These are phyloP conservation scores for Funneliformis geosporum DNA, from an alignment of 192 early-diverging fungal species.

Conservation along the genomic window DNA sequence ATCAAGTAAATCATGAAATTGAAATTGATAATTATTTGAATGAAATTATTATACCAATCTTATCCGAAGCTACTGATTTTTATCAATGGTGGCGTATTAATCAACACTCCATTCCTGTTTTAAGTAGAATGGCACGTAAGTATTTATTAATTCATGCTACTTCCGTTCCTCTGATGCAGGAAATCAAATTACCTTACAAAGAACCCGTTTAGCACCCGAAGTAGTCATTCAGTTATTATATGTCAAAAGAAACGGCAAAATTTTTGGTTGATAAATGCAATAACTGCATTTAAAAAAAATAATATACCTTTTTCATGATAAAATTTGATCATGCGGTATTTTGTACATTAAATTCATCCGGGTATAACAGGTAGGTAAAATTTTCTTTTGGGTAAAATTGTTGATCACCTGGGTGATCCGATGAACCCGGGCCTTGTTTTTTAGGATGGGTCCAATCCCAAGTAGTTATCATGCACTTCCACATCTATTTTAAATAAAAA, in stretches of 20 bases:
- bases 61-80: neutral
- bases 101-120: neutral
- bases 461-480: too few species aligned
- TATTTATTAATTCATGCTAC: slow-evolving; percentile 14
- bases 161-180: slow-evolving; percentile 16
- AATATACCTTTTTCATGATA: too few species aligned
- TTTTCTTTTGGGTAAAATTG: too few species aligned
- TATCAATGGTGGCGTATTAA: slow-evolving; percentile 9
- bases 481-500: too few species aligned
- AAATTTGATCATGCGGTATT: too few species aligned
- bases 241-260: neutral
- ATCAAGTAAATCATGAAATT: neutral
- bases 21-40: slow-evolving; percentile 15
- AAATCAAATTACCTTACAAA: neutral
- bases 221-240: slow-evolving; percentile 3
- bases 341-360: too few species aligned
- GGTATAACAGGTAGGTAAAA: too few species aligned
- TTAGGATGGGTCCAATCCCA: too few species aligned
- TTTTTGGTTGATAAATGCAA: too few species aligned
- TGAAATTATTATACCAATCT: neutral
- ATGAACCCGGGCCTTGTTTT: too few species aligned
- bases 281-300: too few species aligned
- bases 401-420: too few species aligned
- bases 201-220: neutral
- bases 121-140: neutral